Base-by-base conservation (phyloP, 2,329 filamentous ascomycete species). In the Penicillium nordicum region DNA sequence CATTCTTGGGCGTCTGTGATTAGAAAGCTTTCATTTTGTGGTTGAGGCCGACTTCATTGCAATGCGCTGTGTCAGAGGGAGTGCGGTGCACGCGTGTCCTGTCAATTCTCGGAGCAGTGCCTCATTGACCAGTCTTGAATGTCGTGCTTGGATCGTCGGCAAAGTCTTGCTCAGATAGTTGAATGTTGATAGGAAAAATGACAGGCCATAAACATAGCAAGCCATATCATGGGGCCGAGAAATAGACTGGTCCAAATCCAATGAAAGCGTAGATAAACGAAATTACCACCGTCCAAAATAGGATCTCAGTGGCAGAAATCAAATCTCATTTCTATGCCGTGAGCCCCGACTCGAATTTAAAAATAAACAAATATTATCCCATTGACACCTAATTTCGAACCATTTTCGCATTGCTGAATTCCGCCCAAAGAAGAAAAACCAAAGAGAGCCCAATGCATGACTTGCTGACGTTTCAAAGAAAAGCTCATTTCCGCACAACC, bases 311-410 rank as follows among this genome's bases (percentile, higher is more conserved):
- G 36, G 32, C 27, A 45, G 30, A 21, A 53, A 27, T 46, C 21
- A 52, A 37, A 48, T 53, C 54, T 45, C 57, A 57, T 64, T 59
- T 65, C 60, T 64, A 65, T 57, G 53, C 43, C 45, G 29, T 38
- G 21, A 48, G 41, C 29, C 49, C 48, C 50, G 11, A 49, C 45
- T 50, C 29, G 54, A 64, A 64, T 56, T 21, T 72, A 71, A 32
- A 18, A 79, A 69, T 32, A 80, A 66, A 4, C 70, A 68, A 55
- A 89, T 83, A 55, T 90, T 77, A 69, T 88, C 88, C 6, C 72
- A 63, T 69, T 90, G 87, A 62, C 86, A 21, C 49, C 50, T 38
- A 18, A 12, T 23, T 23, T 34, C 42, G 32, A 55, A 42, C 42
- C 53, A 52, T 58, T 58, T 53, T 62, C 43, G 55, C 44, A 52